phyloP scores from a whole-genome alignment of 257 asterid genomes.

The Craterostigma plantagineum region DNA sequence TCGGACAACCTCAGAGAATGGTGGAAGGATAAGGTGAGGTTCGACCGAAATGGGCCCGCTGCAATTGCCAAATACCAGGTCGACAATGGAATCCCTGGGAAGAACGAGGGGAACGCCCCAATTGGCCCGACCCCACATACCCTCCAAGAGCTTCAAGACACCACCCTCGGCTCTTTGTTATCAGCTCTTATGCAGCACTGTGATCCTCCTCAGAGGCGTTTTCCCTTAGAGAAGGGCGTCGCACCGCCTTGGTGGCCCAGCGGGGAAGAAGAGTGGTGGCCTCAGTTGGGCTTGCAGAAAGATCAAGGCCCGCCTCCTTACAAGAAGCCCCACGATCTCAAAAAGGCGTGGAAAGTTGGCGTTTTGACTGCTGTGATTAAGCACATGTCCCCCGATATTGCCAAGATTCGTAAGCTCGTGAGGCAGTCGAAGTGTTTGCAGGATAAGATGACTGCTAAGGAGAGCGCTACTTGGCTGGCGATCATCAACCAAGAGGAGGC shows the following conservation, averaged over 20 bases:
- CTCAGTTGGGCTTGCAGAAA: too few relatives aligned
- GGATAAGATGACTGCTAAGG: conserved; percentile 91
- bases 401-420: conserved; percentile 45
- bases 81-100: neutral
- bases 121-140: conserved; percentile 1
- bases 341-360: conserved; percentile 17
- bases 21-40: conserved; percentile 1
- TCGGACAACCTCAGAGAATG: conserved; percentile 2
- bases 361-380: conserved; percentile 36
- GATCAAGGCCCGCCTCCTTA: too few relatives aligned
- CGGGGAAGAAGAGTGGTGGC: too few relatives aligned
- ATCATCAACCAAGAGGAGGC: conserved; percentile 3
- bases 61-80: neutral
- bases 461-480: conserved; percentile 1
- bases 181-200: neutral
- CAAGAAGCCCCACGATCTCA: conserved; percentile 14
- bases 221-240: neutral
- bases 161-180: neutral
- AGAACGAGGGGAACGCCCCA: neutral
- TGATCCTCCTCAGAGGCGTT: neutral
- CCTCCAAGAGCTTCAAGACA: conserved; percentile 1
- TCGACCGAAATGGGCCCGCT: conserved; percentile 3
- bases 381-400: conserved; percentile 80
- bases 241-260: too few relatives aligned
- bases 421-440: conserved; percentile 68